A percentile compares a stretch with the other conserved stretches of the same genome.
Evolutionary conservation across 2,329 filamentous ascomycete genomes (phyloP).

Genomic region (Stachybotrys chlorohalonatus): DNA sequence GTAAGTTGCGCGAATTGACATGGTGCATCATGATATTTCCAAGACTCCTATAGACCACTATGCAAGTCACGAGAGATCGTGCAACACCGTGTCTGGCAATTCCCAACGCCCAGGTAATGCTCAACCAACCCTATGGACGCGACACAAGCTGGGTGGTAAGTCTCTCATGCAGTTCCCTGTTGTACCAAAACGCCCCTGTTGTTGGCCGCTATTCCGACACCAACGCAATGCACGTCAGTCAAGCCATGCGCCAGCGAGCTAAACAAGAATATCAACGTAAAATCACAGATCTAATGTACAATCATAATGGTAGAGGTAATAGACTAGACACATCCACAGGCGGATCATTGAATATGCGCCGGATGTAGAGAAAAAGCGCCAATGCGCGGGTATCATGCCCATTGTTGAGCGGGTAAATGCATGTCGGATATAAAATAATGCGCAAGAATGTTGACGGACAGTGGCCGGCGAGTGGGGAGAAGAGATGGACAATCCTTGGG

Average conservation of each 20-base stretch:
- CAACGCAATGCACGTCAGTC: not conserved
- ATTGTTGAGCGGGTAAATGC: constrained; percentile 9
- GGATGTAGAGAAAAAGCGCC: not conserved
- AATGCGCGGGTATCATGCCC: constrained; percentile 21
- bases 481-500: too few species aligned
- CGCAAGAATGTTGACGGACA: not conserved
- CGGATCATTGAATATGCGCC: not conserved
- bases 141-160: not conserved
- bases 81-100: too few species aligned
- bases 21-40: too few species aligned
- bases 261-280: not conserved
- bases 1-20: too few species aligned
- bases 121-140: too few species aligned
- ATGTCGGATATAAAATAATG: constrained; percentile 7
- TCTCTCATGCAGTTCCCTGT: not conserved
- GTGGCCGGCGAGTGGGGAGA: not conserved
- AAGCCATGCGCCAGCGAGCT: not conserved
- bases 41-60: too few species aligned
- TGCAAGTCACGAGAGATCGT: too few species aligned
- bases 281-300: not conserved
- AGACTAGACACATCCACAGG: not conserved
- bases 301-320: not conserved
- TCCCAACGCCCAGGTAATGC: too few species aligned
- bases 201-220: not conserved
- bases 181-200: not conserved